A percentile compares a stretch with the other conserved stretches of the same genome.
These are phyloP conservation scores for Maudiozyma serrabonitensis DNA, from an alignment of 805 yeast genomes.

Conservation along the genomic window DNA sequence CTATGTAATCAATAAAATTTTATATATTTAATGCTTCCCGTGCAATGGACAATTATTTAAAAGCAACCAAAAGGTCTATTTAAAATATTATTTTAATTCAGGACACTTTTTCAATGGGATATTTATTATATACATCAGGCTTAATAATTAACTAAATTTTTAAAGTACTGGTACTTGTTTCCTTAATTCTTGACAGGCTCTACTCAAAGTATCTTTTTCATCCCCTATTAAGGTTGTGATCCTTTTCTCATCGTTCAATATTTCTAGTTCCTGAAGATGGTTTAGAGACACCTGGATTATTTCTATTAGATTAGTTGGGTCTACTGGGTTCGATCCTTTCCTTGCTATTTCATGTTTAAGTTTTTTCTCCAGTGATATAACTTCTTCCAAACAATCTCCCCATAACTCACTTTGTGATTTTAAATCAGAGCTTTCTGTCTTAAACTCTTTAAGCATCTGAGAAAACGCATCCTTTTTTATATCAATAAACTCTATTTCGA, in stretches of 20 bases:
- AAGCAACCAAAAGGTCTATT: no score
- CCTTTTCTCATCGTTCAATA: neutral
- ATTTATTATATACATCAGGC: no score
- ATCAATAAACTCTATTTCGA: slow-evolving; percentile 19
- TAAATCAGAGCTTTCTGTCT: slow-evolving; percentile 13
- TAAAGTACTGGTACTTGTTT: neutral
- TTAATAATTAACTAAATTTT: neutral
- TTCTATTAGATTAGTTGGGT: neutral
- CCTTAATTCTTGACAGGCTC: slow-evolving; percentile 13
- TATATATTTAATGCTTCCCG: no score
- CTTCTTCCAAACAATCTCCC: slow-evolving; percentile 14
- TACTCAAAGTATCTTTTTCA: slow-evolving; percentile 16
- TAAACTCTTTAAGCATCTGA: slow-evolving; percentile 17
- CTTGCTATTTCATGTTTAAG: slow-evolving; percentile 2
- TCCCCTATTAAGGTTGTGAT: slow-evolving; percentile 6
- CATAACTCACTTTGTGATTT: slow-evolving; percentile 13
- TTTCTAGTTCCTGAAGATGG: neutral
- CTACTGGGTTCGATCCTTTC: neutral
- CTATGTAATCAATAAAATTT: no score
- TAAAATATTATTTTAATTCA: no score
- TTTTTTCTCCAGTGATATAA: slow-evolving; percentile 16
- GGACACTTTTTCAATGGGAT: no score
- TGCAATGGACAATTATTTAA: no score
- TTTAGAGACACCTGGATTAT: slow-evolving; percentile 1
- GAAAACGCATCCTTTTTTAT: slow-evolving; percentile 15